Conservation (phyloP, 495 filamentous ascomycete genomes). For the Neurospora tetraspora region DNA sequence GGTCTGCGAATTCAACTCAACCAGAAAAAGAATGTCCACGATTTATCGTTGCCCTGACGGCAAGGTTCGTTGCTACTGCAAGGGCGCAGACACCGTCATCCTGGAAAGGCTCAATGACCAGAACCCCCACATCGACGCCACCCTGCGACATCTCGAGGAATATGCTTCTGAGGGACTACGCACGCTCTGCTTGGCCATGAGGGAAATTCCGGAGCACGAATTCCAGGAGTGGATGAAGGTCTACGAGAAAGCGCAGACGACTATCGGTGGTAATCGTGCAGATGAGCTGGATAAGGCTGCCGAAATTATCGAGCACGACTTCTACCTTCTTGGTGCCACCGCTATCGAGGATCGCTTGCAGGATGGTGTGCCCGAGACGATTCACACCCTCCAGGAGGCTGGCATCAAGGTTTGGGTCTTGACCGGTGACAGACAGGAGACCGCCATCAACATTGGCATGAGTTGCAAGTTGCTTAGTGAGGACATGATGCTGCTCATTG, state of each 20-base stretch:
- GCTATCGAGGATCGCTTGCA: slow-evolving; percentile 97
- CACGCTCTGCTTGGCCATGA: slow-evolving; percentile 91
- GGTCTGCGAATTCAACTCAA: slow-evolving; percentile 98
- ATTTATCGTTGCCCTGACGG: slow-evolving; percentile 96
- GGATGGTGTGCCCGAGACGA: slow-evolving; percentile 97
- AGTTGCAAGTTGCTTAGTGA: slow-evolving; percentile 97
- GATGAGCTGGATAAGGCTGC: slow-evolving; percentile 97
- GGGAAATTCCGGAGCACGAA: slow-evolving; percentile 85
- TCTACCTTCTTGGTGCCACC: slow-evolving; percentile 86
- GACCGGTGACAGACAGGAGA: slow-evolving; percentile 96
- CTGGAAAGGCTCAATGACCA: slow-evolving; percentile 69
- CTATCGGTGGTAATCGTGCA: slow-evolving; percentile 81
- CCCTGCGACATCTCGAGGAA: slow-evolving; percentile 89
- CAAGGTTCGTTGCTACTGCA: slow-evolving; percentile 85
- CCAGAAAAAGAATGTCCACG: slow-evolving; percentile 93
- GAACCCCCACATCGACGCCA: slow-evolving; percentile 78
- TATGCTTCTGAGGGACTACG: slow-evolving; percentile 95
- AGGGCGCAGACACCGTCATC: slow-evolving; percentile 97
- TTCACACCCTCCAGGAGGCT: slow-evolving; percentile 91
- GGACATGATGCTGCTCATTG: slow-evolving; percentile 94
- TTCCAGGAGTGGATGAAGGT: slow-evolving; percentile 82
- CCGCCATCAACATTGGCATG: slow-evolving; percentile 99
- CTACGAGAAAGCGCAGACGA: slow-evolving; percentile 82
- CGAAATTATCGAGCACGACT: slow-evolving; percentile 86
- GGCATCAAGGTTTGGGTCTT: slow-evolving; percentile 99